Evolutionary conservation across 768 basidiomycete species (phyloP).

Genomic region (Hebeloma cylindrosporum): DNA sequence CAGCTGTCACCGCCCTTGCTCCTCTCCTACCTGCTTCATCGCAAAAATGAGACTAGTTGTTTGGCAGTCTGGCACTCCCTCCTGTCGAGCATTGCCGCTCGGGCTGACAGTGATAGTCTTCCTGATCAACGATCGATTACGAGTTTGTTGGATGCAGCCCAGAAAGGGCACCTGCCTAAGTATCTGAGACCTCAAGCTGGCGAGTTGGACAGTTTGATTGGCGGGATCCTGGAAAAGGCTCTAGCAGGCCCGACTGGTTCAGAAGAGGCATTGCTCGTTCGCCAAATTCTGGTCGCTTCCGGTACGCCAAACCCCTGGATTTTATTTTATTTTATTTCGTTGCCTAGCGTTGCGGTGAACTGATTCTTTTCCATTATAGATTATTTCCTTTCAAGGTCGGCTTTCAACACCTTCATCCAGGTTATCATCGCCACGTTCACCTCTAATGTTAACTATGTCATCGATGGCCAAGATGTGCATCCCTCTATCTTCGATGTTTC

Average conservation of each 20-base stretch:
- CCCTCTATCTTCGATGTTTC: conserved; percentile 25
- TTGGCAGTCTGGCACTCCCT: conserved; percentile 48
- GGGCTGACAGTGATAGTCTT: conserved; percentile 24
- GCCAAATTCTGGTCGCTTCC: conserved; percentile 39
- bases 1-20: conserved; percentile 46
- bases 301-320: no score
- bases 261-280: conserved; percentile 32
- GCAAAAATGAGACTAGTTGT: conserved; percentile 33
- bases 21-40: conserved; percentile 50
- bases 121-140: conserved; percentile 29
- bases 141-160: conserved; percentile 42
- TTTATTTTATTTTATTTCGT: conserved; percentile 3
- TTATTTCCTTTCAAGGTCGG: conserved; percentile 34
- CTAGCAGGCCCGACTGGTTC: conserved; percentile 27
- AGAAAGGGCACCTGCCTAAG: conserved; percentile 38
- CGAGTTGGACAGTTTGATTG: conserved; percentile 47
- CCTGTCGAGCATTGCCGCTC: conserved; percentile 40
- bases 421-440: conserved; percentile 36
- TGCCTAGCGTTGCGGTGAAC: background rate
- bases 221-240: conserved; percentile 38
- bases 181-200: conserved; percentile 44
- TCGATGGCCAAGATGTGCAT: conserved; percentile 28
- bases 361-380: conserved; percentile 19
- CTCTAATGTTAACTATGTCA: conserved; percentile 31
- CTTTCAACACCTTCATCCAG: conserved; percentile 33